These are phyloP conservation scores for Eutrema heterophyllum DNA, from an alignment of 345 rosid species.

Conservation along the genomic window DNA sequence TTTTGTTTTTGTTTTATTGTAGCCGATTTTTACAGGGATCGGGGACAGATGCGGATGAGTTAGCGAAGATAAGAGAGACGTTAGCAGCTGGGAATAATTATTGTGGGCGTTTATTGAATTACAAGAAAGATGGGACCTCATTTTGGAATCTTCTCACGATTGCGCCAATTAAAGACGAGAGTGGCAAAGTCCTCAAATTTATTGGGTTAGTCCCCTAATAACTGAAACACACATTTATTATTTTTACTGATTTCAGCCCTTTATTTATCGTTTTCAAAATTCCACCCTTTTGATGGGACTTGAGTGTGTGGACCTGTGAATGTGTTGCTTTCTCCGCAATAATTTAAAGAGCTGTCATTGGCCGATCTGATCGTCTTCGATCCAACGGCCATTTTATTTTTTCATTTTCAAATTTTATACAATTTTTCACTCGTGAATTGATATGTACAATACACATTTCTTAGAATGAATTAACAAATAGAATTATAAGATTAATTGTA, in stretches of 20 bases:
- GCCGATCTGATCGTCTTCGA: neutral
- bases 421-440: neutral
- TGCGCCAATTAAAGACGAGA: constrained; percentile 86
- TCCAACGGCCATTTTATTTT: neutral
- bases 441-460: neutral
- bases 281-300: constrained; percentile 28
- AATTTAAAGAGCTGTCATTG: neutral
- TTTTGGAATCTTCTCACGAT: constrained; percentile 98
- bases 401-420: neutral
- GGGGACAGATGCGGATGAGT: constrained; percentile 83
- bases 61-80: constrained; percentile 72
- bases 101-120: constrained; percentile 90
- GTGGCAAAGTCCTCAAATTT: constrained; percentile 78
- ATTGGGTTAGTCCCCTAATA: constrained; percentile 62
- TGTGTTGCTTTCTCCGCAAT: constrained; percentile 24
- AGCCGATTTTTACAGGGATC: constrained; percentile 94
- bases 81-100: constrained; percentile 53
- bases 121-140: constrained; percentile 86
- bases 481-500: neutral
- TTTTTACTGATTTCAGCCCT: neutral
- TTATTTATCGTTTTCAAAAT: neutral
- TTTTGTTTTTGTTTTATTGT: neutral
- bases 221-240: neutral
- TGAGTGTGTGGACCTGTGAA: constrained; percentile 21
- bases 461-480: neutral